Conservation (phyloP, 108 stramenopile genomes). For the Mediolabrus comicus region DNA sequence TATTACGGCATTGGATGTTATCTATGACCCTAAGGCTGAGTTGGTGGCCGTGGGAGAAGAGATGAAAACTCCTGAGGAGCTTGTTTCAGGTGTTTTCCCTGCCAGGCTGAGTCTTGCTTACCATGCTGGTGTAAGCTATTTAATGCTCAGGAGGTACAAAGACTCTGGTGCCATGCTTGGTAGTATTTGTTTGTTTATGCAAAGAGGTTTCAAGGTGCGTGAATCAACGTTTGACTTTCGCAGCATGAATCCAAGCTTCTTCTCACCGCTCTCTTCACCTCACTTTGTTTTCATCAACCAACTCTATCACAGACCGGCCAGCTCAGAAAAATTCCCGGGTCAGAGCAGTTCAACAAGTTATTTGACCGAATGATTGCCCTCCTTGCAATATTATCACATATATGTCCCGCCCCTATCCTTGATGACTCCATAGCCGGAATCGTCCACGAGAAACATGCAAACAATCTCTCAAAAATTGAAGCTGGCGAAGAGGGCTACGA, state of each 20-base stretch:
- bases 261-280: neutral
- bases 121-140: slow-evolving; percentile 90
- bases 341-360: slow-evolving; percentile 80
- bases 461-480: slow-evolving; percentile 80
- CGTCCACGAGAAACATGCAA: slow-evolving; percentile 89
- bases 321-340: slow-evolving; percentile 68
- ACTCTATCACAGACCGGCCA: slow-evolving; percentile 56
- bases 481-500: slow-evolving; percentile 81
- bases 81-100: slow-evolving; percentile 76
- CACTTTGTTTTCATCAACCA: neutral
- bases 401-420: slow-evolving; percentile 61
- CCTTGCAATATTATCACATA: slow-evolving; percentile 75
- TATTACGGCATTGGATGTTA: slow-evolving; percentile 66
- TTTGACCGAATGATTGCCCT: slow-evolving; percentile 90
- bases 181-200: slow-evolving; percentile 76
- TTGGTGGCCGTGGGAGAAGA: slow-evolving; percentile 42
- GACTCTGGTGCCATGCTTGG: slow-evolving; percentile 82
- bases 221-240: slow-evolving; percentile 1
- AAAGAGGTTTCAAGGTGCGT: slow-evolving; percentile 75
- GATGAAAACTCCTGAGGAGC: slow-evolving; percentile 57
- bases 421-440: slow-evolving; percentile 73
- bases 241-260: too few species aligned
- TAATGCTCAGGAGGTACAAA: slow-evolving; percentile 95
- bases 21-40: slow-evolving; percentile 43
- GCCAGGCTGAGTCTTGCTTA: slow-evolving; percentile 89